Evolutionary conservation across 2,329 filamentous ascomycete genomes (phyloP), one percentile per base, ranked within the genome.

Genomic region (Ascochyta rabiei): DNA sequence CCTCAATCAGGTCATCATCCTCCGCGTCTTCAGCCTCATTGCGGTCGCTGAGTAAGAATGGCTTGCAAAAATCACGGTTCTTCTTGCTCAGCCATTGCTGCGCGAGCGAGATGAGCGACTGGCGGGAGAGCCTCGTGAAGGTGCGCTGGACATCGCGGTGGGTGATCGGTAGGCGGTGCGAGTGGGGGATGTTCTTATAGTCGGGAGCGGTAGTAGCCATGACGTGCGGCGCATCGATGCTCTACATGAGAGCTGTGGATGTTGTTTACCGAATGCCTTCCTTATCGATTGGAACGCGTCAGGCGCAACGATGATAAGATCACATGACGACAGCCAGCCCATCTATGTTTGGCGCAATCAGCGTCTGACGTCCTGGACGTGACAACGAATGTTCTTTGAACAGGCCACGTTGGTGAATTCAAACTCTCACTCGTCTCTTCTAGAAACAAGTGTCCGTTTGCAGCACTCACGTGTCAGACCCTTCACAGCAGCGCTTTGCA

Each of bases 11-110:
- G 2, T 71, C 78, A 7, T 84, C 80, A 1, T 86, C 83, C 2
- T 82, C 69, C 1, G 71, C 78, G 7, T 84, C 80, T 7, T 81
- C 68, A 1, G 63, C 76, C 16, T 83, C 78, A n/a, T 73, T 71
- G 26, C 67, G 62, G 55, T 74, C 69, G 31, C 63, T 57, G 54
- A 67, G 69, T 40, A 89, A 82, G 68, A 82, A 86, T 0, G 89
- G 89, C 1, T 79, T 79, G 38, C 84, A 87, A 16, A 83, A 78
- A 4, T 81, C 75, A 35, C 86, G 79, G 59, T 89, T 87, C 59
- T 81, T 79, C 43, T 88, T 84, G 53, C 88, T 84, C 3, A 96
- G 85, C 91, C 91, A 96, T 76, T 89, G 83, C 19, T 92, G 81
- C 0, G 84, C 89, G 8, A 96, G 82, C 0, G 86, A 84, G 23